Evolutionary conservation across 2,329 filamentous ascomycete genomes (phyloP).

Genomic region (Parascedosporium putredinis): DNA sequence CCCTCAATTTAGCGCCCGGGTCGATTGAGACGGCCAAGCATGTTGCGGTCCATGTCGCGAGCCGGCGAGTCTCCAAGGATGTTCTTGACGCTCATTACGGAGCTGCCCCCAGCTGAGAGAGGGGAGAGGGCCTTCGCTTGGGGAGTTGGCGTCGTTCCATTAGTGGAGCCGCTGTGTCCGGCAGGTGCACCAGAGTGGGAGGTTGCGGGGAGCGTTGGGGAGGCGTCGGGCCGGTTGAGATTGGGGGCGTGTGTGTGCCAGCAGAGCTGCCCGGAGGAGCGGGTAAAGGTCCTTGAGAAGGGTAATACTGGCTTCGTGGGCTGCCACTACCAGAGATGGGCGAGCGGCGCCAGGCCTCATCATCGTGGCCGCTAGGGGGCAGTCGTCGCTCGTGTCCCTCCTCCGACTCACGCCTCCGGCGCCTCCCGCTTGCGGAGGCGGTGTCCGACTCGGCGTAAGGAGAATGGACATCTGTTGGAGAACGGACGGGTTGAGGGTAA

Average conservation of each 20-base stretch:
- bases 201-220: conserved; percentile 8
- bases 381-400: conserved; percentile 33
- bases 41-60: conserved; percentile 5
- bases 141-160: neutral
- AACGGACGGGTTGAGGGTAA: conserved; percentile 2
- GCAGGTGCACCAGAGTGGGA: neutral
- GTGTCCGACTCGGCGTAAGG: conserved; percentile 19
- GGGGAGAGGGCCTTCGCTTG: neutral
- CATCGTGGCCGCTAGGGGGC: conserved; percentile 33
- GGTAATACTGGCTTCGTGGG: conserved; percentile 30
- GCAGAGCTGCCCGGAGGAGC: neutral
- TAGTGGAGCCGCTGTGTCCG: conserved; percentile 3
- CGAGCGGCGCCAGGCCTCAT: conserved; percentile 39
- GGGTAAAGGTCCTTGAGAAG: conserved; percentile 21
- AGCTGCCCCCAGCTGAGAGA: neutral
- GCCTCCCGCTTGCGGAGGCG: conserved; percentile 22
- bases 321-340: conserved; percentile 38
- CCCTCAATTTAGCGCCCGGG: neutral
- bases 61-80: neutral
- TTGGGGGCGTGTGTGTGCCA: conserved; percentile 1
- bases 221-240: conserved; percentile 6
- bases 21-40: conserved; percentile 1
- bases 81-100: conserved; percentile 5
- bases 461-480: conserved; percentile 8
- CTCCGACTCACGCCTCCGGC: conserved; percentile 27